phyloP scores from a whole-genome alignment of 225 moss, liverwort and hornwort species.

The Thuidium tamariscinum region DNA sequence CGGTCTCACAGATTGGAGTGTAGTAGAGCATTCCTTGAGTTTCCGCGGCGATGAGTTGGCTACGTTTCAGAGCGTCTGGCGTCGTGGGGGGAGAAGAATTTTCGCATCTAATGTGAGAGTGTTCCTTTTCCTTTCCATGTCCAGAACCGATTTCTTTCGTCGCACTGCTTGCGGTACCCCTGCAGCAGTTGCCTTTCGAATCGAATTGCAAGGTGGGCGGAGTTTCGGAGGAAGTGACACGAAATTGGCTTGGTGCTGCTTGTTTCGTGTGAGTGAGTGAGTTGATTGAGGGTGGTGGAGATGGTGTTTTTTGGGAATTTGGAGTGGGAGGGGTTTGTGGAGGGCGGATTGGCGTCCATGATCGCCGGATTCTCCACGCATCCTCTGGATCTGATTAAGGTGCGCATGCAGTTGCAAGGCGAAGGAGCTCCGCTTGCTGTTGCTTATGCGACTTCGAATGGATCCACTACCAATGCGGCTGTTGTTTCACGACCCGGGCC shows the following conservation, averaged over 20 bases:
- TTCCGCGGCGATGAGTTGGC: not conserved
- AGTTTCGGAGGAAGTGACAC: not conserved
- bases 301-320: conserved; percentile 32
- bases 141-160: not conserved
- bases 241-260: not conserved
- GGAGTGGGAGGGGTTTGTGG: conserved; percentile 72
- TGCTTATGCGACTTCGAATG: not conserved
- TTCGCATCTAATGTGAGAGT: not conserved
- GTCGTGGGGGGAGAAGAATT: not conserved
- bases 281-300: not conserved
- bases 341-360: conserved; percentile 63
- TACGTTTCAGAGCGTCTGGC: not conserved
- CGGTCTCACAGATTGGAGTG: not conserved
- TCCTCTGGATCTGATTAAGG: conserved; percentile 69
- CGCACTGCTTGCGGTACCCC: not conserved
- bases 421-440: conserved; percentile 12
- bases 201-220: not conserved
- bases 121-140: not conserved
- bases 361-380: conserved; percentile 65
- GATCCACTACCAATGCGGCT: not conserved
- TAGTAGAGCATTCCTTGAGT: not conserved
- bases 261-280: not conserved
- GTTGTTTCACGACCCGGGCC: conserved; percentile 1
- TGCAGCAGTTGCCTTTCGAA: not conserved
- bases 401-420: conserved; percentile 89